Evolutionary conservation across 495 filamentous ascomycete species (phyloP).

Genomic region (Cladorrhinum samala): DNA sequence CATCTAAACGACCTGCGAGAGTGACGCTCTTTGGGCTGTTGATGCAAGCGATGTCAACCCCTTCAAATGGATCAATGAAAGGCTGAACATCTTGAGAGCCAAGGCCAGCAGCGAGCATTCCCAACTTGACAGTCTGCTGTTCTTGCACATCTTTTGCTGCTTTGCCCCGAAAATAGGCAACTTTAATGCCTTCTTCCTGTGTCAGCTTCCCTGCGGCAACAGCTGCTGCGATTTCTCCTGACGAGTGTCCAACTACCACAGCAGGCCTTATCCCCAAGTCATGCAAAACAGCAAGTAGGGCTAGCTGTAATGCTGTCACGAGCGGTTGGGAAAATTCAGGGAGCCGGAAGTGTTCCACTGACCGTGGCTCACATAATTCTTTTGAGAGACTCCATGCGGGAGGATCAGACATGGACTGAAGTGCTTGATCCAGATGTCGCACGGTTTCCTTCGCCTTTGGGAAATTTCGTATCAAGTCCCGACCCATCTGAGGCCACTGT

Average conservation of each 20-base stretch:
- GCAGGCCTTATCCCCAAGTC: slow-evolving; percentile 33
- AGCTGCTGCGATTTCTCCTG: slow-evolving; percentile 53
- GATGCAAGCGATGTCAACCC: slow-evolving; percentile 37
- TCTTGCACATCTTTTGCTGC: slow-evolving; percentile 9
- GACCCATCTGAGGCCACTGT: slow-evolving; percentile 10
- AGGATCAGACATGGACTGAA: not conserved
- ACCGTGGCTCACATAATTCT: slow-evolving; percentile 1
- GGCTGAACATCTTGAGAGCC: slow-evolving; percentile 15
- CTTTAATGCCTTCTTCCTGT: slow-evolving; percentile 6
- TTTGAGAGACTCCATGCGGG: not conserved
- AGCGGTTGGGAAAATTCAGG: slow-evolving; percentile 17
- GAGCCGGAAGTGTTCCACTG: not conserved
- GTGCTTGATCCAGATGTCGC: not conserved
- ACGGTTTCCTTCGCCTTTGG: not conserved
- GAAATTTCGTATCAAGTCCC: not conserved
- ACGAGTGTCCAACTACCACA: slow-evolving; percentile 54
- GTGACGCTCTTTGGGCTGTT: slow-evolving; percentile 41
- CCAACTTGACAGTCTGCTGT: slow-evolving; percentile 23
- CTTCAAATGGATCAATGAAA: slow-evolving; percentile 4
- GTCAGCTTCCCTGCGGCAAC: slow-evolving; percentile 36
- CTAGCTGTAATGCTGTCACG: slow-evolving; percentile 21
- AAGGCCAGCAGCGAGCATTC: slow-evolving; percentile 50
- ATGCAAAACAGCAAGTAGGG: slow-evolving; percentile 28
- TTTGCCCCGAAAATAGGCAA: slow-evolving; percentile 1
- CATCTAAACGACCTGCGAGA: slow-evolving; percentile 34